phyloP scores from a whole-genome alignment of 345 rosid genomes.

The Trapa bicornis region DNA sequence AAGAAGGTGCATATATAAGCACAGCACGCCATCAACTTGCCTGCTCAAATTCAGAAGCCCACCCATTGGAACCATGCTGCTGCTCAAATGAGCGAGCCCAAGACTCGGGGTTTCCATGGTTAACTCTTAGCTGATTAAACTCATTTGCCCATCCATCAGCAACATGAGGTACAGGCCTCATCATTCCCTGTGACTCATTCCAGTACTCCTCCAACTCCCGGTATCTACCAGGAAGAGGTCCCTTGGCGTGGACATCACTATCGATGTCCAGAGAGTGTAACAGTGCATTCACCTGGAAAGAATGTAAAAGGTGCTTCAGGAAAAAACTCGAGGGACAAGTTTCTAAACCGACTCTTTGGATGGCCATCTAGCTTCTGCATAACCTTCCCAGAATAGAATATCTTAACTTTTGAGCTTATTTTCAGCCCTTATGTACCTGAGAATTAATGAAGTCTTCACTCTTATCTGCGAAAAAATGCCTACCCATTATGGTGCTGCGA shows the following conservation, averaged over 20 bases:
- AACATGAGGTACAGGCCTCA: conserved; percentile 45
- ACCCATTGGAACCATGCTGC: conserved; percentile 80
- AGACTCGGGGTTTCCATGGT: conserved; percentile 48
- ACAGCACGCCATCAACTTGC: conserved; percentile 23
- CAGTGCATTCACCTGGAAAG: conserved; percentile 72
- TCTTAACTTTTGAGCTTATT: not conserved
- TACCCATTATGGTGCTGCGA: conserved; percentile 97
- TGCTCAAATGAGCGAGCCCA: conserved; percentile 91
- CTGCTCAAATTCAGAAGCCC: conserved; percentile 97
- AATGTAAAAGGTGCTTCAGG: conserved; percentile 1
- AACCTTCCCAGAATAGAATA: not conserved
- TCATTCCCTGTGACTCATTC: conserved; percentile 87
- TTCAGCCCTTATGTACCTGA: conserved; percentile 35
- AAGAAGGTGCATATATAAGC: not conserved
- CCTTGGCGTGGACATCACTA: conserved; percentile 45
- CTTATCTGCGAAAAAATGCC: conserved; percentile 83
- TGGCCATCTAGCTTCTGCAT: not conserved
- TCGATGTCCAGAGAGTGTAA: conserved; percentile 89
- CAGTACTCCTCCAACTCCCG: conserved; percentile 84
- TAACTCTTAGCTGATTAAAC: conserved; percentile 47
- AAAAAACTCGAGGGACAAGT: not conserved
- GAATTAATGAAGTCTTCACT: conserved; percentile 79
- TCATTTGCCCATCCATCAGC: conserved; percentile 74
- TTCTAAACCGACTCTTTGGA: not conserved
- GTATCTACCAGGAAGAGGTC: conserved; percentile 64